phyloP scores from a whole-genome alignment of 129 eudicot genomes.

The Solidago caesia region DNA sequence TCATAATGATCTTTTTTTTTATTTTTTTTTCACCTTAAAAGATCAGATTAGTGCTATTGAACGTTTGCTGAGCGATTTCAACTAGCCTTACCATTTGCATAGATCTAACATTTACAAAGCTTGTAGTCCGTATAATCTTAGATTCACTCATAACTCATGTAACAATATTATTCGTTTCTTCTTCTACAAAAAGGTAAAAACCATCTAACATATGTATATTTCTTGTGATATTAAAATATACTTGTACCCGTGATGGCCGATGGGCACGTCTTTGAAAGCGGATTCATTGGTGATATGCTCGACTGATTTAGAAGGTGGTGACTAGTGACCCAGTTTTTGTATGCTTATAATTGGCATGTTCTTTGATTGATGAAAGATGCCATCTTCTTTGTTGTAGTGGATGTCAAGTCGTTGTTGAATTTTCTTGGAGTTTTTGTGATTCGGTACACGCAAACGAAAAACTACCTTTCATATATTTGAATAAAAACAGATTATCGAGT shows the following conservation, averaged over 20 bases:
- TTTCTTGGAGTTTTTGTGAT: slow-evolving; percentile 2
- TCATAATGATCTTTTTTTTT: slow-evolving; percentile 5
- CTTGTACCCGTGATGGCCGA: neutral
- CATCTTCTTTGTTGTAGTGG: slow-evolving; percentile 21
- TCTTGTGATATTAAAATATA: neutral
- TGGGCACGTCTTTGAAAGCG: slow-evolving; percentile 17
- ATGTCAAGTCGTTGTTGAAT: slow-evolving; percentile 33
- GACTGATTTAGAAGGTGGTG: slow-evolving; percentile 20
- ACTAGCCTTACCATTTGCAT: slow-evolving; percentile 28
- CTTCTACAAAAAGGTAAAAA: neutral
- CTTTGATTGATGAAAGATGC: slow-evolving; percentile 7
- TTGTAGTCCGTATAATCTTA: slow-evolving; percentile 1
- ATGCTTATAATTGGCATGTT: slow-evolving; percentile 28
- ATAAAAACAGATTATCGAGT: slow-evolving; percentile 5
- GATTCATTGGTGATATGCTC: slow-evolving; percentile 7
- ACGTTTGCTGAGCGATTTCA: slow-evolving; percentile 20
- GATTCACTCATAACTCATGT: slow-evolving; percentile 11
- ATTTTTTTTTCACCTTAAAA: neutral
- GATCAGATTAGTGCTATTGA: slow-evolving; percentile 25
- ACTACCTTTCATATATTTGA: slow-evolving; percentile 2
- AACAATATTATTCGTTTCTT: slow-evolving; percentile 15
- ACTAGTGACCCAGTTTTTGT: slow-evolving; percentile 20
- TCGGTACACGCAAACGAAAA: slow-evolving; percentile 18
- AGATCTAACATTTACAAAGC: slow-evolving; percentile 28
- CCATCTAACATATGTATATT: slow-evolving; percentile 6